Percentiles rank a stretch among this genome's conserved stretches.
Conservation (phyloP, 2,329 filamentous ascomycete genomes). For the Byssoonygena ceratinophila region DNA sequence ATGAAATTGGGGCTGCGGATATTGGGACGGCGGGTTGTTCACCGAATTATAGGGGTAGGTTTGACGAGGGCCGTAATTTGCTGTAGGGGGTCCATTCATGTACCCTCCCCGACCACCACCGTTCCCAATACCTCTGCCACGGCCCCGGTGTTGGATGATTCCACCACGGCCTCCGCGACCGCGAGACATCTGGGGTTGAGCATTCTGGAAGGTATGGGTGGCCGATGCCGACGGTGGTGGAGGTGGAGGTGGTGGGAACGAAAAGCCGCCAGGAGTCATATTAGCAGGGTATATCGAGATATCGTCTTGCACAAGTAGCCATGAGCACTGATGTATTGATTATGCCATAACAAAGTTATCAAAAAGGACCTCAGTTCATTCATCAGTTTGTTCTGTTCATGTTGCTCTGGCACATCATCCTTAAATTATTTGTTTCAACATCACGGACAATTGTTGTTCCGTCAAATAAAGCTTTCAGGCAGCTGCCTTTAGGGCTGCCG, state of each 20-base stretch:
- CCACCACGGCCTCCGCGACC: constrained; percentile 9
- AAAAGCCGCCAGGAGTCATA: constrained; percentile 37
- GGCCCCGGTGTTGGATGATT: constrained; percentile 11
- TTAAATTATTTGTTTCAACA: constrained; percentile 8
- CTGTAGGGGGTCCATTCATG: constrained; percentile 16
- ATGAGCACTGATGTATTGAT: neutral
- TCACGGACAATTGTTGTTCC: constrained; percentile 6
- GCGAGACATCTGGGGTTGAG: neutral
- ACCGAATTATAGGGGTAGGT: constrained; percentile 16
- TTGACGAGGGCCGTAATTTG: constrained; percentile 10
- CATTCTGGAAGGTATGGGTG: neutral
- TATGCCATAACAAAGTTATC: neutral
- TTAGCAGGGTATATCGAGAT: constrained; percentile 1
- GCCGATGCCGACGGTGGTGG: constrained; percentile 21
- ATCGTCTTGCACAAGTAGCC: neutral
- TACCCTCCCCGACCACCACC: constrained; percentile 24
- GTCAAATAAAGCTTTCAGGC: neutral
- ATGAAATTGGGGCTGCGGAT: constrained; percentile 12
- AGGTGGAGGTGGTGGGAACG: constrained; percentile 39
- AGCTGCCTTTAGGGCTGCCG: neutral
- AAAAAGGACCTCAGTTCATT: neutral
- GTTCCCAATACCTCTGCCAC: constrained; percentile 26
- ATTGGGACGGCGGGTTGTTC: constrained; percentile 8
- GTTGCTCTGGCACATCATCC: neutral
- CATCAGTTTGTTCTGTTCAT: neutral